These are phyloP conservation scores for Camellia granthamiana DNA, from an alignment of 148 eudicot species.

Conservation along the genomic window DNA sequence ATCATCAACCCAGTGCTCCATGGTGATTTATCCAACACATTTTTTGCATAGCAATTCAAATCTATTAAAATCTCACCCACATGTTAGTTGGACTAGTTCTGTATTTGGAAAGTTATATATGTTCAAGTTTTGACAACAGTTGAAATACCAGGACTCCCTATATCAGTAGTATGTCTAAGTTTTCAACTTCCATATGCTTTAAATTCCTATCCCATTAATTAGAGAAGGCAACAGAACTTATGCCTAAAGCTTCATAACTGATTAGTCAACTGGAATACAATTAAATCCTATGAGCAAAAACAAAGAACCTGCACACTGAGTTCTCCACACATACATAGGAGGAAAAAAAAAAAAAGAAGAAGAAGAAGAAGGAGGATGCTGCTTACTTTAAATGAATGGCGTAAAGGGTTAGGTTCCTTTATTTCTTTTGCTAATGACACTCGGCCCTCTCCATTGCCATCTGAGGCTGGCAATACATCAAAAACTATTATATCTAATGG, in stretches of 20 bases:
- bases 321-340: neutral
- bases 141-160: neutral
- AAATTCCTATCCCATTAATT: neutral
- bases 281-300: neutral
- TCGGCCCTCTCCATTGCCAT: slow-evolving; percentile 76
- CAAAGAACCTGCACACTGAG: neutral
- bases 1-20: neutral
- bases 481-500: slow-evolving; percentile 87
- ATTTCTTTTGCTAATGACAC: slow-evolving; percentile 84
- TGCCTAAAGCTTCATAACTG: neutral
- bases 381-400: slow-evolving; percentile 86
- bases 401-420: slow-evolving; percentile 82
- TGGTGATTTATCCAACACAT: neutral
- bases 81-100: neutral
- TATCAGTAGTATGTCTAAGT: neutral
- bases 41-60: neutral
- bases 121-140: no score
- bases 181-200: neutral
- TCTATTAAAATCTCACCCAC: neutral
- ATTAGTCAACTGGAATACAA: neutral
- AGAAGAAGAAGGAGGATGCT: slow-evolving; percentile 11
- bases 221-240: neutral
- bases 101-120: neutral
- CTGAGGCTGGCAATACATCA: slow-evolving; percentile 85
- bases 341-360: neutral